A percentile compares a stretch with the other conserved stretches of the same genome.
These are phyloP conservation scores for Elongisporangium anandrum DNA, from an alignment of 352 stramenopile genomes.

Conservation along the genomic window DNA sequence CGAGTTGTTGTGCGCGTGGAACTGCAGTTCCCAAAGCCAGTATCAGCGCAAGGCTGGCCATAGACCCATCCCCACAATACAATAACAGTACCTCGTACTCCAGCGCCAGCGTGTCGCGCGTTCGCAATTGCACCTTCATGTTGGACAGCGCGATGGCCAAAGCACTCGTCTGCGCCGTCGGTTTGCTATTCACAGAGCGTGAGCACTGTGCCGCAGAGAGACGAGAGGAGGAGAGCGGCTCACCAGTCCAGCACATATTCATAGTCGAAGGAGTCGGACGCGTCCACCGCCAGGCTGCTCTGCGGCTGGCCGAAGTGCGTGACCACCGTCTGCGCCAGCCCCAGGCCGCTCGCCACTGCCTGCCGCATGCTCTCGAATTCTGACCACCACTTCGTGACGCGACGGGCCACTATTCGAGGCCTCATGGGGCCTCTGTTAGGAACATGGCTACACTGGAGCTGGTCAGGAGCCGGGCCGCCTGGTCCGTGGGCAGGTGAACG, in stretches of 20 bases:
- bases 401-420: background rate
- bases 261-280: constrained; percentile 74
- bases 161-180: constrained; percentile 47
- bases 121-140: constrained; percentile 62
- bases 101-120: constrained; percentile 59
- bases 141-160: constrained; percentile 69
- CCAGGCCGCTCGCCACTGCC: constrained; percentile 35
- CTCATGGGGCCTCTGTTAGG: constrained; percentile 7
- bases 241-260: constrained; percentile 82
- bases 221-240: constrained; percentile 1
- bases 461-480: background rate
- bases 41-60: background rate
- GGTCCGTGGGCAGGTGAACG: constrained; percentile 20
- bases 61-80: background rate
- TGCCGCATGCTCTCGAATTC: constrained; percentile 23
- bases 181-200: constrained; percentile 33
- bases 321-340: constrained; percentile 62
- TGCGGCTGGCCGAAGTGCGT: constrained; percentile 47
- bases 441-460: background rate
- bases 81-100: constrained; percentile 34
- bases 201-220: too few relatives aligned
- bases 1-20: constrained; percentile 68
- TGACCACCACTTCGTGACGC: background rate
- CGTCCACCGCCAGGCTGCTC: constrained; percentile 27
- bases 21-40: constrained; percentile 28